Conservation (phyloP, 805 yeast genomes). For the Wickerhamiella australiensis region DNA sequence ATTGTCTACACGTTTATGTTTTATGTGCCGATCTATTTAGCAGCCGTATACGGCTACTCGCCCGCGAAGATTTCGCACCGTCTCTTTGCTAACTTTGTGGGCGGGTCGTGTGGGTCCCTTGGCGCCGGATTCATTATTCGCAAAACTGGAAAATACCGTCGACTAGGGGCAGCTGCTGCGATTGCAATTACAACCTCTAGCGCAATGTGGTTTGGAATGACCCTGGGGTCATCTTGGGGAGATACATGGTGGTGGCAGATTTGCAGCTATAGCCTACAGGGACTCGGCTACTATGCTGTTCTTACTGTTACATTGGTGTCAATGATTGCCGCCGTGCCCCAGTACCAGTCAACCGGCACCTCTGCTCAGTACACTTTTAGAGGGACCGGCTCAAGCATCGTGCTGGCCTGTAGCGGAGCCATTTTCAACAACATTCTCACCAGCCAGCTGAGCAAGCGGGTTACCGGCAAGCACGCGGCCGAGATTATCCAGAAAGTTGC, state of each 20-base stretch:
- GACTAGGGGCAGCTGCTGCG: constrained; percentile 35
- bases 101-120: constrained; percentile 56
- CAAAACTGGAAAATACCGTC: constrained; percentile 51
- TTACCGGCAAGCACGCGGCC: constrained; percentile 37
- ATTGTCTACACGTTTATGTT: constrained; percentile 49
- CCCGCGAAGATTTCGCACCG: constrained; percentile 62
- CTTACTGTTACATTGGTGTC: constrained; percentile 64
- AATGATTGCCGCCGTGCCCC: constrained; percentile 57
- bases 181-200: constrained; percentile 39
- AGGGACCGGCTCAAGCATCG: constrained; percentile 76
- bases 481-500: constrained; percentile 33
- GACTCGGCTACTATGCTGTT: constrained; percentile 53
- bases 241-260: constrained; percentile 39
- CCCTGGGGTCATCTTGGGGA: constrained; percentile 42
- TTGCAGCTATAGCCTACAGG: constrained; percentile 35
- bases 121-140: constrained; percentile 56
- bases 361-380: constrained; percentile 83
- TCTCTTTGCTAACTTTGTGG: constrained; percentile 46
- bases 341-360: constrained; percentile 72
- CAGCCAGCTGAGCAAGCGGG: constrained; percentile 22
- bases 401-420: constrained; percentile 59
- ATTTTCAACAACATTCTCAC: constrained; percentile 44
- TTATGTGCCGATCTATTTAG: constrained; percentile 61
- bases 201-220: constrained; percentile 26
- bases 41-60: constrained; percentile 52